Percentiles rank a stretch among this genome's conserved stretches.
These are phyloP conservation scores for Leccinum uliginosum DNA, from an alignment of 768 basidiomycete species.

Conservation along the genomic window DNA sequence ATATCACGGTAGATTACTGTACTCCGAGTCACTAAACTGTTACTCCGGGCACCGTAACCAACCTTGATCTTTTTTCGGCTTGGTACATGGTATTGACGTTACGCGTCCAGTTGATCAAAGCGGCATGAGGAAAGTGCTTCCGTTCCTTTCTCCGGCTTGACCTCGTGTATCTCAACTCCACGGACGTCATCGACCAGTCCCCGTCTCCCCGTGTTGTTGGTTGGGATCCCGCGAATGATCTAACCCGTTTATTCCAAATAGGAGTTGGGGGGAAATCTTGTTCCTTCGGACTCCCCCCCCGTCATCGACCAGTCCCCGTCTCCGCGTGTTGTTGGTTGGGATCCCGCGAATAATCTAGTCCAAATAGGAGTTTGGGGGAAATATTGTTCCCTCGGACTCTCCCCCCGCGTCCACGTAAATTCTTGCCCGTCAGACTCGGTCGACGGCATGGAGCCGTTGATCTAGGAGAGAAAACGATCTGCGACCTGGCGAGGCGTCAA, in stretches of 20 bases:
- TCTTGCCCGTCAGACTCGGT: background rate
- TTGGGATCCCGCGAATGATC: too few species aligned
- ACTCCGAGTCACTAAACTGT: background rate
- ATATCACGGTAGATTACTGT: background rate
- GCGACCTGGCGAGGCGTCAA: background rate
- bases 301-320: too few species aligned
- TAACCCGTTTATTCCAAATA: too few species aligned
- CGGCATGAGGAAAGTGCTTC: background rate
- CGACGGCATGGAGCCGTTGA: background rate
- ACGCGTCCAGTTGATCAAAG: background rate
- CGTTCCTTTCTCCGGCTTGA: background rate
- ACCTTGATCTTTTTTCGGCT: background rate
- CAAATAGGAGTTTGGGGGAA: too few species aligned
- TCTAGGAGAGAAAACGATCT: background rate
- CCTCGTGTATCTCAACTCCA: background rate
- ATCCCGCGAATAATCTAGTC: too few species aligned
- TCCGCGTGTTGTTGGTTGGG: too few species aligned
- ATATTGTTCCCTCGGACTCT: background rate
- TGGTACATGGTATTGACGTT: background rate
- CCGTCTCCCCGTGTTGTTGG: too few species aligned
- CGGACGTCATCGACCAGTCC: background rate
- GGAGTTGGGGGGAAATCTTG: too few species aligned
- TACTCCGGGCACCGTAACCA: background rate
- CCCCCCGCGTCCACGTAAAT: background rate
- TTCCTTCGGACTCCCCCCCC: too few species aligned